A percentile compares a stretch with the other conserved stretches of the same genome.
phyloP scores from a whole-genome alignment of 192 early-diverging fungal genomes.

The Coemansia sp. region DNA sequence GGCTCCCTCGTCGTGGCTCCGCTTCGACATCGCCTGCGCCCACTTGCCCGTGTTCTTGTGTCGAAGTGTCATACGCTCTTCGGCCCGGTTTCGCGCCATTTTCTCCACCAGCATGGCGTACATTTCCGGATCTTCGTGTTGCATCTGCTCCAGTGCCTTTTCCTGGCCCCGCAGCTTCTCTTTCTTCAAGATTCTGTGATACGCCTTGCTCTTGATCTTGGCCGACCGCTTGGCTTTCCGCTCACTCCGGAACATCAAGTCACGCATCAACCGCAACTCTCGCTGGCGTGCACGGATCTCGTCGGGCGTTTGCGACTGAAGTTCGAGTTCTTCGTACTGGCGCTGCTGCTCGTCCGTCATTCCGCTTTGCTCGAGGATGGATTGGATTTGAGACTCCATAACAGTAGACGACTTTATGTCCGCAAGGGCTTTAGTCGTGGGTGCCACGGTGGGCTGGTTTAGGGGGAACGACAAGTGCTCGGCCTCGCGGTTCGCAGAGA shows the following conservation, averaged over 20 bases:
- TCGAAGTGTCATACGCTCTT: constrained; percentile 89
- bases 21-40: constrained; percentile 80
- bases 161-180: constrained; percentile 65
- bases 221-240: constrained; percentile 85
- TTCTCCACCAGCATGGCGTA: constrained; percentile 44
- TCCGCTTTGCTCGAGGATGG: constrained; percentile 67
- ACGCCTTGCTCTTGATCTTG: constrained; percentile 98
- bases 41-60: constrained; percentile 97
- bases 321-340: constrained; percentile 81
- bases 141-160: constrained; percentile 63
- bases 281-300: constrained; percentile 73
- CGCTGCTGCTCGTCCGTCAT: constrained; percentile 73
- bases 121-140: constrained; percentile 69
- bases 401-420: constrained; percentile 44
- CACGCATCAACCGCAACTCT: constrained; percentile 88
- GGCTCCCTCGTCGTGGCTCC: constrained; percentile 59
- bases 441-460: constrained; percentile 7
- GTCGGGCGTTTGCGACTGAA: constrained; percentile 80
- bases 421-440: constrained; percentile 18
- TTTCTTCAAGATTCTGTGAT: constrained; percentile 84
- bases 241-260: constrained; percentile 91
- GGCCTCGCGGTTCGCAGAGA: constrained; percentile 80
- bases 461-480: constrained; percentile 76
- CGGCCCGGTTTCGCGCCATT: constrained; percentile 60
- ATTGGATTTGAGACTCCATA: constrained; percentile 79